Evolutionary conservation across 371 early-diverging fungal species (phyloP).

Genomic region (Zychaea mexicana): DNA sequence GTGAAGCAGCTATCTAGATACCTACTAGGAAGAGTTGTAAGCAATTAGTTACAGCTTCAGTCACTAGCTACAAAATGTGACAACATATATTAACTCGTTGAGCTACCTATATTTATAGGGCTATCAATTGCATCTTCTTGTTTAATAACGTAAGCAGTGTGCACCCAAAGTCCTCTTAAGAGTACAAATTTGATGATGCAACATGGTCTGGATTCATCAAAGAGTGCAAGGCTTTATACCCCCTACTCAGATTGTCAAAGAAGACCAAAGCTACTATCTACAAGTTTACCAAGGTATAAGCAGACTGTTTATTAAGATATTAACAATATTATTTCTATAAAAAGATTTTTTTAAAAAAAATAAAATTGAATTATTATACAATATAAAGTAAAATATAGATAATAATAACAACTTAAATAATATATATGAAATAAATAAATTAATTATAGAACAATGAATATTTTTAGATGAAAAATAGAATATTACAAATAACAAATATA

Average conservation of each 20-base stretch:
- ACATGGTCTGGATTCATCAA: background rate
- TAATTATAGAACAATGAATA: no score
- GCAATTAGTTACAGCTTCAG: background rate
- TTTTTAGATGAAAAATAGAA: no score
- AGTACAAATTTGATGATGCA: background rate
- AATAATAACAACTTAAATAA: no score
- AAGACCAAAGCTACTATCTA: background rate
- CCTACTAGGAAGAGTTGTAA: background rate
- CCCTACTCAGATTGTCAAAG: background rate
- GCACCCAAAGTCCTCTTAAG: background rate
- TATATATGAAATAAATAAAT: no score
- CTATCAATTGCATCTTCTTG: background rate
- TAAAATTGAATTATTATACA: no score
- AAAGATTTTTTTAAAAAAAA: no score
- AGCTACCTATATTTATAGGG: background rate
- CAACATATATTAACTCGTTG: background rate
- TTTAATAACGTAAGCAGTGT: background rate
- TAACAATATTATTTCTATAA: no score
- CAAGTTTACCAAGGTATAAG: background rate
- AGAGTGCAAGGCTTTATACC: background rate
- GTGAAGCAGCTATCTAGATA: background rate
- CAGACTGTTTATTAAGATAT: no score
- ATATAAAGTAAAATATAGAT: no score
- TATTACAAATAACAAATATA: no score
- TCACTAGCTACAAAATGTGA: background rate